A percentile compares a stretch with the other conserved stretches of the same genome.
Evolutionary conservation across 352 stramenopile species (phyloP).

Genomic region (Pythium folliculosum): DNA sequence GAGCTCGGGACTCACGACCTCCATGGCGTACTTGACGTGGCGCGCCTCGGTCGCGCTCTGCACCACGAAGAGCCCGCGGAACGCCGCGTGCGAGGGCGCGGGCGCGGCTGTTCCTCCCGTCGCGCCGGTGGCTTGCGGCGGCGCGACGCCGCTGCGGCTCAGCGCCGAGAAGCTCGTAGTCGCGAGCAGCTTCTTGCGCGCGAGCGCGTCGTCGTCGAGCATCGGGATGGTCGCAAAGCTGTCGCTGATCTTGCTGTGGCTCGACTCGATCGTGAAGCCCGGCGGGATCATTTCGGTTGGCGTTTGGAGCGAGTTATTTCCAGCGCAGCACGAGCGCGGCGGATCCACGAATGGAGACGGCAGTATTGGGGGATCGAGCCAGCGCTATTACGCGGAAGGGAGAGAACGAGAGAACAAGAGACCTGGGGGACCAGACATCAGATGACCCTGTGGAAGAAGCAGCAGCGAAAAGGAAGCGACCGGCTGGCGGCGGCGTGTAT

Average conservation of each 20-base stretch:
- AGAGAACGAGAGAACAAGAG: background rate
- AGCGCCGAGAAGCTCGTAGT: background rate
- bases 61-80: conserved; percentile 48
- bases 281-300: conserved; percentile 12
- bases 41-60: conserved; percentile 47
- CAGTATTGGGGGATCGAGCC: background rate
- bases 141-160: background rate
- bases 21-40: conserved; percentile 72
- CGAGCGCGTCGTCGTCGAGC: conserved; percentile 8
- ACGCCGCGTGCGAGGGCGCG: background rate
- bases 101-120: too few species aligned
- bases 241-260: background rate
- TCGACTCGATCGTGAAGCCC: conserved; percentile 26
- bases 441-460: too few species aligned
- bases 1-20: conserved; percentile 43
- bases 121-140: background rate
- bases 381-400: background rate
- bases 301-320: background rate
- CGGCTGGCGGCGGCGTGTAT: too few species aligned
- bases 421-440: too few species aligned
- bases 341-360: background rate
- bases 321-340: background rate
- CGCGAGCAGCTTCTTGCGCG: conserved; percentile 19
- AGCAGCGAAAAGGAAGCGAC: too few species aligned
- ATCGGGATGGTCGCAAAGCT: background rate